Conservation (phyloP, 2,329 filamentous ascomycete genomes). For the Colletotrichum godetiae region DNA sequence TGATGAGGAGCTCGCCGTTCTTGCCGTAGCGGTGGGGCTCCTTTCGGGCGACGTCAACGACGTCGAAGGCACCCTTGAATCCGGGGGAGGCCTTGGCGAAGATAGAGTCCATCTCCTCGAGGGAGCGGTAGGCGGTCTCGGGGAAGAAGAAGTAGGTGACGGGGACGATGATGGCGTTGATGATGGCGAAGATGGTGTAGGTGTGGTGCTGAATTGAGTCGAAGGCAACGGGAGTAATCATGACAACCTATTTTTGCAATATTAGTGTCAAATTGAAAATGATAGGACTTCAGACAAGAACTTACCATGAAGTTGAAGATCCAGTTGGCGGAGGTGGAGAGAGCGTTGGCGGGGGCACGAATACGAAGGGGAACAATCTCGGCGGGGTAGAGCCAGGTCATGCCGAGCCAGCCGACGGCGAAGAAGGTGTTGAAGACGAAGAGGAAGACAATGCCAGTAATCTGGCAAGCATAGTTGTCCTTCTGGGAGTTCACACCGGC, state of each 20-base stretch:
- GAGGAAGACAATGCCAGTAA: slow-evolving; percentile 58
- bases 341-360: slow-evolving; percentile 69
- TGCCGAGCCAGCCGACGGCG: slow-evolving; percentile 68
- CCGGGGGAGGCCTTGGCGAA: slow-evolving; percentile 63
- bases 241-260: slow-evolving; percentile 59
- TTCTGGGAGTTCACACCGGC: slow-evolving; percentile 53
- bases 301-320: slow-evolving; percentile 70
- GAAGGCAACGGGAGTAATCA: slow-evolving; percentile 71
- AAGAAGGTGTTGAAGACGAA: slow-evolving; percentile 74
- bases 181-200: slow-evolving; percentile 74
- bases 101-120: slow-evolving; percentile 76
- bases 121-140: slow-evolving; percentile 71
- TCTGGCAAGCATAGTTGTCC: slow-evolving; percentile 39
- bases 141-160: slow-evolving; percentile 72
- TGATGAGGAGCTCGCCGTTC: slow-evolving; percentile 67
- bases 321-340: slow-evolving; percentile 67
- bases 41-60: slow-evolving; percentile 51
- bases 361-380: slow-evolving; percentile 71
- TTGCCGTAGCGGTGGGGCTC: slow-evolving; percentile 69
- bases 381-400: slow-evolving; percentile 72
- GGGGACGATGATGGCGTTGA: slow-evolving; percentile 71
- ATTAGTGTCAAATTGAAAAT: neutral
- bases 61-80: slow-evolving; percentile 50
- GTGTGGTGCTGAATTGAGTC: slow-evolving; percentile 68
- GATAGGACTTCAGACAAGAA: neutral